Base-by-base conservation (phyloP, 352 stramenopile species). In the Globisporangium splendens region DNA sequence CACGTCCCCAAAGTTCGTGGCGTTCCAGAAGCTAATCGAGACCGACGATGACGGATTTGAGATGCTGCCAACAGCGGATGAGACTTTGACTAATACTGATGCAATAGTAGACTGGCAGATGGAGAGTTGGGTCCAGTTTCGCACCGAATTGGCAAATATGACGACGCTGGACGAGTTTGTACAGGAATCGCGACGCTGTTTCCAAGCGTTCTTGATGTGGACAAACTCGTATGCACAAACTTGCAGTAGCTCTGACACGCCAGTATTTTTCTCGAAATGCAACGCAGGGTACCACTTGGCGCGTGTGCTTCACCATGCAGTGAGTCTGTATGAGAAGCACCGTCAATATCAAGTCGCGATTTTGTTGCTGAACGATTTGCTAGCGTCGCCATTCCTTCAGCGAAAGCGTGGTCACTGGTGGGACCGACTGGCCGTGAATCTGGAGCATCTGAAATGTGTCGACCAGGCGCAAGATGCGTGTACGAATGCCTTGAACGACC, bases 351-450 rank as follows among this genome's bases (percentile, higher is more conserved):
- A 89, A 46, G 70, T 88, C 6, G 81, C 86, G 8, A 72, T 77
- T 1, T 59, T 85, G 12, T 39, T 95, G 20, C 67, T 95, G 11
- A 83, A 88, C 14, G 78, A 93, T 35, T 43, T 93, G 17, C 60
- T 94, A 10, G 69, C 67, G 1, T 61, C 73, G 1, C 67, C 68
- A 0, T 84, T 89, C 51, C 69, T 91, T 11, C 54, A 72, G 18
- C 69, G 79, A 22, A 91, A 92, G 52, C 77, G 85, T 3, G 81
- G 79, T 0, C 72, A 79, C 38, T 95, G 83, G 86, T 93, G 83
- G 68, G 73, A 88, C 49, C 77, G 83, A 8, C 65, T 95, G 4
- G 79, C 83, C 3, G 57, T 91, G 41, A 93, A 93, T 38, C 58
- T 84, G 55, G 83, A 92, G 60, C 77, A 91, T 62, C 55, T 91